Evolutionary conservation across 2,329 filamentous ascomycete species (phyloP).

Genomic region (Lomentospora prolificans): DNA sequence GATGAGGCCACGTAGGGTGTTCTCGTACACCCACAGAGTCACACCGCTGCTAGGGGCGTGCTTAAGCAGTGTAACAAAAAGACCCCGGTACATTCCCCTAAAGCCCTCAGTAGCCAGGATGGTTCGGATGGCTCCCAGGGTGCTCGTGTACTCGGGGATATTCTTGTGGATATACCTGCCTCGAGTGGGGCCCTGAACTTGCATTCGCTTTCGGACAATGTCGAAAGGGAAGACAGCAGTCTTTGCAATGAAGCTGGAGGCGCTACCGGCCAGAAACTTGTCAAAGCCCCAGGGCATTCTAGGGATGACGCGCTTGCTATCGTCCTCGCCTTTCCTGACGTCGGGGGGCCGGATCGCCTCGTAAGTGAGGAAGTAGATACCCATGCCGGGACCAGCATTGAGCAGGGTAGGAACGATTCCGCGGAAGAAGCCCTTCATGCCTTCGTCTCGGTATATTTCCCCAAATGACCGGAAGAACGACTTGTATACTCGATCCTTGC

Average conservation of each 20-base stretch:
- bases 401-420: slow-evolving; percentile 71
- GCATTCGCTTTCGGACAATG: slow-evolving; percentile 81
- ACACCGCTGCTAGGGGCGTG: slow-evolving; percentile 87
- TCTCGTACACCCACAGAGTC: slow-evolving; percentile 92
- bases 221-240: slow-evolving; percentile 89
- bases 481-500: slow-evolving; percentile 65
- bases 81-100: slow-evolving; percentile 74
- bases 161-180: slow-evolving; percentile 71
- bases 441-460: slow-evolving; percentile 69
- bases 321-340: slow-evolving; percentile 5
- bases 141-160: slow-evolving; percentile 71
- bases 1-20: slow-evolving; percentile 53
- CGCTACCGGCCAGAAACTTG: slow-evolving; percentile 72
- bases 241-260: slow-evolving; percentile 75
- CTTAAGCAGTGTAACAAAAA: slow-evolving; percentile 85
- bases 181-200: slow-evolving; percentile 87
- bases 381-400: slow-evolving; percentile 95
- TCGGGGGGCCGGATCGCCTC: slow-evolving; percentile 57
- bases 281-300: slow-evolving; percentile 61
- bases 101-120: slow-evolving; percentile 67
- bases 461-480: slow-evolving; percentile 59
- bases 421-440: slow-evolving; percentile 72
- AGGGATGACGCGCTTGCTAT: slow-evolving; percentile 3
- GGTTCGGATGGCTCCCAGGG: slow-evolving; percentile 52
- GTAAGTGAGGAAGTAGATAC: slow-evolving; percentile 86